Evolutionary conservation across 2,329 filamentous ascomycete genomes (phyloP).

Genomic region (Colletotrichum euphorbiae): DNA sequence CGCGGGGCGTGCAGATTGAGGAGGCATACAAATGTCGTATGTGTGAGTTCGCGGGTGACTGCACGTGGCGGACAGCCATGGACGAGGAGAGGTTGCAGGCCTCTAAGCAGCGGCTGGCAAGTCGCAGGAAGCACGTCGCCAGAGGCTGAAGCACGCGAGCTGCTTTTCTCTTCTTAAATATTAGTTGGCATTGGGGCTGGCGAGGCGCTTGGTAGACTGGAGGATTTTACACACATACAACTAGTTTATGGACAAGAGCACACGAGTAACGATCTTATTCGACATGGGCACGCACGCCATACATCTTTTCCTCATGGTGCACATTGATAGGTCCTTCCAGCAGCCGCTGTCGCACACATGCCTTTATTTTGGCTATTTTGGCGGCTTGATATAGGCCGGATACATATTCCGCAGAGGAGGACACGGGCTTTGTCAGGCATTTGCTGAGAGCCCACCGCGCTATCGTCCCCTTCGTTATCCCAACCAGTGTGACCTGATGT

Average conservation of each 20-base stretch:
- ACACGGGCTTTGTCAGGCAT: background rate
- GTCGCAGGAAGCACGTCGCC: constrained; percentile 9
- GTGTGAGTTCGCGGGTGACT: constrained; percentile 85
- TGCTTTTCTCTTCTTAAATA: too few species aligned
- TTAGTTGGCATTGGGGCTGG: background rate
- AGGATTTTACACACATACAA: background rate
- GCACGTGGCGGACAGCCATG: constrained; percentile 80
- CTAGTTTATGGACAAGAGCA: background rate
- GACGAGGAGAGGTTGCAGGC: constrained; percentile 64
- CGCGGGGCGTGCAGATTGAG: constrained; percentile 81
- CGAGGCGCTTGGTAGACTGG: constrained; percentile 3
- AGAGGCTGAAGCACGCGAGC: background rate
- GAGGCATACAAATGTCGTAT: constrained; percentile 89
- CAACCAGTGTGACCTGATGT: background rate
- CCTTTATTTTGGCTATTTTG: background rate
- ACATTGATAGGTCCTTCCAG: background rate
- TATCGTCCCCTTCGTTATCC: too few species aligned
- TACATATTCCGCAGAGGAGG: background rate
- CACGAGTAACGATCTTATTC: background rate
- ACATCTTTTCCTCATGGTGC: too few species aligned
- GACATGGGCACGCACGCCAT: background rate
- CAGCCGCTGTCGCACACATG: background rate
- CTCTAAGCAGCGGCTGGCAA: constrained; percentile 15
- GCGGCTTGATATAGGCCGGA: background rate
- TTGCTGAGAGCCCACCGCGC: too few species aligned